These are phyloP conservation scores for Gloeophyllum trabeum DNA, from an alignment of 768 basidiomycete genomes.

Conservation along the genomic window DNA sequence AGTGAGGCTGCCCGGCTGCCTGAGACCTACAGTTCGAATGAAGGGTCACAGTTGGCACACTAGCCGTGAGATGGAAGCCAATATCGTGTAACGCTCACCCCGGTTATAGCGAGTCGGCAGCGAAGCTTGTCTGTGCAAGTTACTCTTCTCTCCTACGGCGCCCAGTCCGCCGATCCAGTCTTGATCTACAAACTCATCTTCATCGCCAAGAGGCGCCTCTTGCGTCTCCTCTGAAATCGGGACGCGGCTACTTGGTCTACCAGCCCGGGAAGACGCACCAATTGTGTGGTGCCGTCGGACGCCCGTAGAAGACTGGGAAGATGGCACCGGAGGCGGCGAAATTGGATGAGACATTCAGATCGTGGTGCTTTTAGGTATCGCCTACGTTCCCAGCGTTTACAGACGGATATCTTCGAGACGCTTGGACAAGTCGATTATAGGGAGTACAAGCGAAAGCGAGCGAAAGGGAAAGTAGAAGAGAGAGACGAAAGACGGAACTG, in stretches of 20 bases:
- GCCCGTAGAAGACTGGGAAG: slow-evolving; percentile 24
- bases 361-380: background rate
- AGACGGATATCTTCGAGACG: too few relatives aligned
- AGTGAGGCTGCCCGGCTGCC: slow-evolving; percentile 47
- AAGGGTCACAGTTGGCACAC: slow-evolving; percentile 3
- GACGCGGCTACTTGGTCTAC: slow-evolving; percentile 48
- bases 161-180: slow-evolving; percentile 78
- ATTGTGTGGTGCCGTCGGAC: slow-evolving; percentile 84
- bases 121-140: slow-evolving; percentile 71
- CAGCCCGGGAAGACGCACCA: slow-evolving; percentile 58
- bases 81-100: slow-evolving; percentile 28
- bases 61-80: slow-evolving; percentile 3
- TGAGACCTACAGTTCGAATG: slow-evolving; percentile 5
- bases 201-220: slow-evolving; percentile 31
- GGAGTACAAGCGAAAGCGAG: background rate
- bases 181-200: slow-evolving; percentile 69
- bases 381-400: background rate
- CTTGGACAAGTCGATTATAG: background rate
- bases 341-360: slow-evolving; percentile 19
- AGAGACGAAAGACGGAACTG: background rate
- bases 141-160: slow-evolving; percentile 74
- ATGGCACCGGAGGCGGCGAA: slow-evolving; percentile 29
- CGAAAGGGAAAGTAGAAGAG: background rate
- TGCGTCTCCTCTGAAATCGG: slow-evolving; percentile 46
- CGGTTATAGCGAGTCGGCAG: slow-evolving; percentile 74